Conservation (phyloP, 78 protist genomes). For the Tieghemostelium lacteum region DNA sequence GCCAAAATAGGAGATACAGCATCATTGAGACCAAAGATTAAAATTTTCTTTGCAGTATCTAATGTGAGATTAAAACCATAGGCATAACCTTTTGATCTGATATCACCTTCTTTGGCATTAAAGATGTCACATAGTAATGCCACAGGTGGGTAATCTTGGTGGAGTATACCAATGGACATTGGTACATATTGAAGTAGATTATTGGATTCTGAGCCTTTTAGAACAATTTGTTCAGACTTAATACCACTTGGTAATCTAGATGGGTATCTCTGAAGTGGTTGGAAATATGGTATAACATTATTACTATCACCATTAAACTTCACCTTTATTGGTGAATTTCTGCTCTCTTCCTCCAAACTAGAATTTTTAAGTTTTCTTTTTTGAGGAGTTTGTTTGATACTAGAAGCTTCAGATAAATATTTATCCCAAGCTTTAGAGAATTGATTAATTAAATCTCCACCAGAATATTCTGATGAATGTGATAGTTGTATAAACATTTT, state of each 20-base stretch:
- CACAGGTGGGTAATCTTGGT: constrained; percentile 24
- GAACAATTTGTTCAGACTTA: not conserved
- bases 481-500: constrained; percentile 27
- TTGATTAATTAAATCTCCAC: not conserved
- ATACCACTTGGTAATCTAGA: not conserved
- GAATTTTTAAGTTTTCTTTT: constrained; percentile 7
- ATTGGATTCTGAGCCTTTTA: constrained; percentile 37
- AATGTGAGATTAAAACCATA: constrained; percentile 12
- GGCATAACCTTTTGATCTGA: constrained; percentile 51
- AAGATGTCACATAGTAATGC: constrained; percentile 28
- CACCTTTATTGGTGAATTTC: not conserved
- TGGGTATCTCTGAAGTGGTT: constrained; percentile 10
- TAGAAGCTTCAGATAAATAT: not conserved
- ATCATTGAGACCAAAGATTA: constrained; percentile 9
- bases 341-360: not conserved
- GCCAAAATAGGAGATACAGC: constrained; percentile 22
- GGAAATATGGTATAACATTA: constrained; percentile 7
- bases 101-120: constrained; percentile 40
- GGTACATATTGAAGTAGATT: constrained; percentile 14
- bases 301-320: not conserved
- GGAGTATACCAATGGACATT: not conserved
- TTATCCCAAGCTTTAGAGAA: constrained; percentile 7
- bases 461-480: not conserved
- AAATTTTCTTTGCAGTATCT: not conserved
- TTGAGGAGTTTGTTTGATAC: not conserved